Evolutionary conservation across 2,329 filamentous ascomycete genomes (phyloP).

Genomic region (Davidsoniella virescens): DNA sequence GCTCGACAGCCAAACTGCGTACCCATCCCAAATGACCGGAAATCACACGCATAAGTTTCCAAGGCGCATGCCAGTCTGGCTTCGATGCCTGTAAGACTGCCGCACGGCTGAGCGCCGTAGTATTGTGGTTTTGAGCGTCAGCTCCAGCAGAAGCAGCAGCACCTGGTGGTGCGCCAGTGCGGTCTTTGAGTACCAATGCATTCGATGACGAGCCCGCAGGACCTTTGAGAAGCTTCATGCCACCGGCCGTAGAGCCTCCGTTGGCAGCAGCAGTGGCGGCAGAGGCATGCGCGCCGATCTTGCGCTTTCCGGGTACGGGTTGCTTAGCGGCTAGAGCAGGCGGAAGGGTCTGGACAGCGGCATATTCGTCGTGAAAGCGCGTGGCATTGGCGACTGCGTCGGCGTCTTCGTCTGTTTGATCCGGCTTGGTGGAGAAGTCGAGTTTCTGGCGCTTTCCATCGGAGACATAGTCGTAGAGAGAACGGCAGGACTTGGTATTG

Average conservation of each 20-base stretch:
- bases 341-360: slow-evolving; percentile 60
- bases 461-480: slow-evolving; percentile 13
- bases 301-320: slow-evolving; percentile 26
- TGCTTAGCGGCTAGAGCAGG: slow-evolving; percentile 65
- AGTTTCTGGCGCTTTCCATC: slow-evolving; percentile 25
- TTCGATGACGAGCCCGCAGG: slow-evolving; percentile 22
- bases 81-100: slow-evolving; percentile 33
- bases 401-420: not conserved
- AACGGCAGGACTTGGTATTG: slow-evolving; percentile 12
- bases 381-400: slow-evolving; percentile 19
- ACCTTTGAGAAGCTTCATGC: slow-evolving; percentile 24
- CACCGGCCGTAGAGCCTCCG: slow-evolving; percentile 10
- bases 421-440: slow-evolving; percentile 17
- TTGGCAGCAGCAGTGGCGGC: slow-evolving; percentile 20
- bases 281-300: slow-evolving; percentile 2
- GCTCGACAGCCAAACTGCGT: slow-evolving; percentile 73
- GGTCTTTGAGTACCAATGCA: slow-evolving; percentile 1
- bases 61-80: slow-evolving; percentile 93
- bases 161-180: not conserved
- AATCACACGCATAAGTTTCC: slow-evolving; percentile 97
- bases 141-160: slow-evolving; percentile 8
- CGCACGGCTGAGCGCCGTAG: slow-evolving; percentile 17
- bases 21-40: slow-evolving; percentile 96
- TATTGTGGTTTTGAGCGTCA: slow-evolving; percentile 10
- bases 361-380: slow-evolving; percentile 59